phyloP scores from a whole-genome alignment of 257 asterid genomes.

The Ilex aquifolium region DNA sequence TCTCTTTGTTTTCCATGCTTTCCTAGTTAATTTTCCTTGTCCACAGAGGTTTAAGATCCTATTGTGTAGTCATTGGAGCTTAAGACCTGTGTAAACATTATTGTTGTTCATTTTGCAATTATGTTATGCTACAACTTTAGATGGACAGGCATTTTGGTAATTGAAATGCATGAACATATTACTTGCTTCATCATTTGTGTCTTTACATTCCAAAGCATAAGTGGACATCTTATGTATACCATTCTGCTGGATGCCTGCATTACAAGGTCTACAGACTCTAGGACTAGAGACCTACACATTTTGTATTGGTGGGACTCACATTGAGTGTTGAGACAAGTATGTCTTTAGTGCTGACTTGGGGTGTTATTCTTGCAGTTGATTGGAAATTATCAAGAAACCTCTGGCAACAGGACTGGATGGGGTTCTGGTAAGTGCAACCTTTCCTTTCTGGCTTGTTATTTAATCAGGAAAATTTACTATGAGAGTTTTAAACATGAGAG shows the following conservation, averaged over 20 bases:
- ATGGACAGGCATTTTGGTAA: not conserved
- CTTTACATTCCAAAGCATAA: not conserved
- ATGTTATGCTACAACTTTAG: no score
- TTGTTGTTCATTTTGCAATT: no score
- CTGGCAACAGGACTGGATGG: conserved; percentile 83
- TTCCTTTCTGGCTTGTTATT: conserved; percentile 2
- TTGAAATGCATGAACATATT: not conserved
- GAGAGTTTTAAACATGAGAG: not conserved
- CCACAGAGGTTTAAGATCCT: no score
- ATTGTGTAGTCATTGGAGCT: no score
- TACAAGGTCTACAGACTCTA: no score
- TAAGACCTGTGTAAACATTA: no score
- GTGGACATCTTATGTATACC: not conserved
- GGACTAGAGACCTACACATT: no score
- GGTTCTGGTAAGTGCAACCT: conserved; percentile 66
- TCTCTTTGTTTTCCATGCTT: no score
- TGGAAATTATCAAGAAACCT: conserved; percentile 90
- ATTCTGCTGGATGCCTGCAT: not conserved
- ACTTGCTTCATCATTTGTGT: not conserved
- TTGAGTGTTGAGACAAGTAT: not conserved
- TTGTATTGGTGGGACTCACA: no score
- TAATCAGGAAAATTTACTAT: not conserved
- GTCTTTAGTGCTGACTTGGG: conserved; percentile 21
- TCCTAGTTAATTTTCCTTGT: no score
- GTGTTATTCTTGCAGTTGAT: conserved; percentile 53